Evolutionary conservation across 75 land plant species (phyloP).

Genomic region (Ceratopteris richardii): DNA sequence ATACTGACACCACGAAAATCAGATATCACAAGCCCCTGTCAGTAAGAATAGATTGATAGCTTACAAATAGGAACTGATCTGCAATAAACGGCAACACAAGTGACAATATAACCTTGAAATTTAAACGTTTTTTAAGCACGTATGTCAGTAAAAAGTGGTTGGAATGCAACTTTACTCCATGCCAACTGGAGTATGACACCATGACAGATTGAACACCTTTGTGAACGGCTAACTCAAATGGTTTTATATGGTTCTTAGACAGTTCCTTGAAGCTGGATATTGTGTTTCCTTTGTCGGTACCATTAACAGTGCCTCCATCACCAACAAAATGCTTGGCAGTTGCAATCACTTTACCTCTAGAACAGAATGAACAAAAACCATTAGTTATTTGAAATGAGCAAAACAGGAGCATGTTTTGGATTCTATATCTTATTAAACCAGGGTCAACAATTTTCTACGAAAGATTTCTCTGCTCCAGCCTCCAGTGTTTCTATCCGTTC

Average conservation of each 20-base stretch:
- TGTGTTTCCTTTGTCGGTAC: conserved; percentile 19
- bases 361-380: background rate
- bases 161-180: conserved; percentile 29
- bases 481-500: no score
- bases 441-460: background rate
- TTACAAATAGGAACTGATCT: no score
- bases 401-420: no score
- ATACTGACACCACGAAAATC: conserved; percentile 40
- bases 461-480: no score
- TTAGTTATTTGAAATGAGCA: no score
- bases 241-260: conserved; percentile 19
- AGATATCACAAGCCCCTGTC: conserved; percentile 61
- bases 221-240: conserved; percentile 20
- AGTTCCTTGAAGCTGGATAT: conserved; percentile 13
- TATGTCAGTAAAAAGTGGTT: conserved; percentile 16
- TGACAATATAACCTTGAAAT: conserved; percentile 17
- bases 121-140: conserved; percentile 17
- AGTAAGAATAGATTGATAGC: no score
- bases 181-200: conserved; percentile 33
- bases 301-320: conserved; percentile 24
- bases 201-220: conserved; percentile 29
- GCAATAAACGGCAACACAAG: no score
- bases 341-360: conserved; percentile 22
- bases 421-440: no score
- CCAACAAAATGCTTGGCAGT: conserved; percentile 33